These are phyloP conservation scores for Trichoderma harzianum DNA, from an alignment of 2,329 filamentous ascomycete species.

Conservation along the genomic window DNA sequence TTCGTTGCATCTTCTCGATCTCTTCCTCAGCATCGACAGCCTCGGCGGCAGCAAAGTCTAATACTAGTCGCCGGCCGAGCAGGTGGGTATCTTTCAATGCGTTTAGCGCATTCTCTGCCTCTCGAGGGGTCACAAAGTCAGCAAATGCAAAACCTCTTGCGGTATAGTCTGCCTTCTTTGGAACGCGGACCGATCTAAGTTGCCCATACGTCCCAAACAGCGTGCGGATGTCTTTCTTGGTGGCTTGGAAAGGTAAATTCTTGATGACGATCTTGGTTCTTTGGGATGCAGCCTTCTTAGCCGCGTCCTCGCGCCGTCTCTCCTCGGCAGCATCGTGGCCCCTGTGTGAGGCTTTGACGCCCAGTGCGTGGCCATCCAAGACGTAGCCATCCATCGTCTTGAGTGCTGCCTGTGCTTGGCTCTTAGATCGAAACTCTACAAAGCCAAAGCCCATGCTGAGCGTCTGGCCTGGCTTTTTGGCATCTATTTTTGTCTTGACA, in stretches of 20 bases:
- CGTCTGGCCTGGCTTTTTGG: constrained; percentile 82
- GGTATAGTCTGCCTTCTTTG: constrained; percentile 87
- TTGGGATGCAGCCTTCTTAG: constrained; percentile 72
- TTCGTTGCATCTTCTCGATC: constrained; percentile 95
- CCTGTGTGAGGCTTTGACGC: constrained; percentile 83
- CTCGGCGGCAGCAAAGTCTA: constrained; percentile 89
- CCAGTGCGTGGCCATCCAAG: constrained; percentile 81
- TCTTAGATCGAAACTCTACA: constrained; percentile 77
- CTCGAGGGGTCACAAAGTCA: constrained; percentile 86
- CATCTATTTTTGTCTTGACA: constrained; percentile 89
- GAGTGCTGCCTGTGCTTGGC: constrained; percentile 74
- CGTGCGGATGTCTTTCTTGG: constrained; percentile 84
- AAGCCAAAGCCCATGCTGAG: constrained; percentile 99
- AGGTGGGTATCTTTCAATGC: constrained; percentile 91
- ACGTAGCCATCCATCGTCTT: constrained; percentile 83
- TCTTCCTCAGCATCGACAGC: constrained; percentile 90
- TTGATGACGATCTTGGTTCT: constrained; percentile 96
- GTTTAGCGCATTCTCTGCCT: constrained; percentile 87
- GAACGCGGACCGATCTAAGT: constrained; percentile 85
- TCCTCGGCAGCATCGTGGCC: constrained; percentile 85
- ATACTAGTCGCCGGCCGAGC: constrained; percentile 80
- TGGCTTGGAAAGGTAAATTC: constrained; percentile 93
- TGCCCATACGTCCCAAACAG: constrained; percentile 89
- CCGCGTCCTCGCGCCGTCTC: constrained; percentile 74
- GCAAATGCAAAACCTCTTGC: constrained; percentile 95